Evolutionary conservation across 305 asterid genomes (phyloP), one percentile per base, ranked within the genome.

Genomic region (Solanum chacoense): DNA sequence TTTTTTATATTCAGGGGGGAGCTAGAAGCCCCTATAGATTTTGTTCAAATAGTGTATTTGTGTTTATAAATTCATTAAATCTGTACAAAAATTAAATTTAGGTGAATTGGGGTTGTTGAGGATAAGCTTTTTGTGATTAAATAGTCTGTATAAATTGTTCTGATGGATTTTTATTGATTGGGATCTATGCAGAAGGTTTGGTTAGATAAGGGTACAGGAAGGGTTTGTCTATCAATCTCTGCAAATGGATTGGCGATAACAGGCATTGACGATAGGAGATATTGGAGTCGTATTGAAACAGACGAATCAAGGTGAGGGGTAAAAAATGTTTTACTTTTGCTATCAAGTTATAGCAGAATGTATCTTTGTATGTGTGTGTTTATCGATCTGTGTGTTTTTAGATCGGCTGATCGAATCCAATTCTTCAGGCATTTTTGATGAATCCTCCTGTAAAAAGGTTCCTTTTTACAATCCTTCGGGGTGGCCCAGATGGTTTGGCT

Each of bases 211-310:
- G 90, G 90, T 73, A 93, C 93, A 2, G 99, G 97, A 37, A 93
- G 92, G 88, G 91, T 93, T 75, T 97, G 98, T 90, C 67, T 97
- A 92, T 91, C 92, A n/a, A 88, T 97, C 11, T 91, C 99, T 11
- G 95, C 98, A 29, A 91, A 91, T 81, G 99, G 98, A 40, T 89
- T 97, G 90, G 88, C 93, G 18, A 96, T 97, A 84, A 97, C 99
- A 4, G 99, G 99, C 89, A 95, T 97, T 63, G 98, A 95, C 77
- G 99, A 97, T 80, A 78, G 99, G 92, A 92, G 99, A 92, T 96
- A 97, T 75, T 97, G 99, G 99, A 96, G 90, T 87, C 95, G 97
- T 18, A 93, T 97, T 79, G 91, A 92, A 36, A 94, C 98, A 16
- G 96, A 95, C 22, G 99, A 96, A 91, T 97, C 99, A 10, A 94